Evolutionary conservation across 768 basidiomycete genomes (phyloP).

Genomic region (Strobilomyces dryophilus): DNA sequence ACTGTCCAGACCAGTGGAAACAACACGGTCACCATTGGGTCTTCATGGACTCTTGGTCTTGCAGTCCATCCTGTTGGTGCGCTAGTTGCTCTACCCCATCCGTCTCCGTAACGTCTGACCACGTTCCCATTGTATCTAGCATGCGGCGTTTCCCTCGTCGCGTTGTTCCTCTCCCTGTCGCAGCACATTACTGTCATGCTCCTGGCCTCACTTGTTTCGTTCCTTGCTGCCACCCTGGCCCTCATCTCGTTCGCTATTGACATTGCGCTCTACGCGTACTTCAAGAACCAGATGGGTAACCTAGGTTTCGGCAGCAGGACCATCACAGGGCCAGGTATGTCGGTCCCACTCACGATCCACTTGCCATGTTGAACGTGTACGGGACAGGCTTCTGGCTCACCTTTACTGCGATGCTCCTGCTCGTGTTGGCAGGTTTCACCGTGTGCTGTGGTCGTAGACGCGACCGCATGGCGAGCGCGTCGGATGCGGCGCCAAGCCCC

Average conservation of each 20-base stretch:
- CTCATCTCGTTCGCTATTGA: slow-evolving; percentile 75
- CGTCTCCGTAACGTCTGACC: background rate
- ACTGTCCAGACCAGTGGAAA: slow-evolving; percentile 20
- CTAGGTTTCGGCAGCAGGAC: slow-evolving; percentile 44
- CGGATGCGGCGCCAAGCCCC: slow-evolving; percentile 12
- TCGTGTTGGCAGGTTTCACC: slow-evolving; percentile 60
- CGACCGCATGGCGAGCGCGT: slow-evolving; percentile 44
- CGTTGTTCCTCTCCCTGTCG: slow-evolving; percentile 59
- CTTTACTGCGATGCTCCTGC: slow-evolving; percentile 59
- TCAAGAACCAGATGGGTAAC: slow-evolving; percentile 53
- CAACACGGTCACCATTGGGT: slow-evolving; percentile 37
- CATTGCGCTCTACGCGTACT: slow-evolving; percentile 63
- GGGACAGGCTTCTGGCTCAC: slow-evolving; percentile 75
- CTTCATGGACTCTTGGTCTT: slow-evolving; percentile 70
- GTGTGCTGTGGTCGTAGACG: slow-evolving; percentile 67
- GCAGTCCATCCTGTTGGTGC: slow-evolving; percentile 73
- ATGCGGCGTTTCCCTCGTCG: slow-evolving; percentile 55
- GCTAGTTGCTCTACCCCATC: slow-evolving; percentile 19
- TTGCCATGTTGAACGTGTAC: slow-evolving; percentile 1
- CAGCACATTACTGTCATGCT: slow-evolving; percentile 45
- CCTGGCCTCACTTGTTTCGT: slow-evolving; percentile 46
- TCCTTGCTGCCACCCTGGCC: slow-evolving; percentile 65
- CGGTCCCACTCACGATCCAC: background rate
- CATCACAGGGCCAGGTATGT: slow-evolving; percentile 59
- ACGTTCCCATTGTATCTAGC: slow-evolving; percentile 26